Base-by-base conservation (phyloP, 1,284 basidiomycete species). In the Cystobasidium sp. region DNA sequence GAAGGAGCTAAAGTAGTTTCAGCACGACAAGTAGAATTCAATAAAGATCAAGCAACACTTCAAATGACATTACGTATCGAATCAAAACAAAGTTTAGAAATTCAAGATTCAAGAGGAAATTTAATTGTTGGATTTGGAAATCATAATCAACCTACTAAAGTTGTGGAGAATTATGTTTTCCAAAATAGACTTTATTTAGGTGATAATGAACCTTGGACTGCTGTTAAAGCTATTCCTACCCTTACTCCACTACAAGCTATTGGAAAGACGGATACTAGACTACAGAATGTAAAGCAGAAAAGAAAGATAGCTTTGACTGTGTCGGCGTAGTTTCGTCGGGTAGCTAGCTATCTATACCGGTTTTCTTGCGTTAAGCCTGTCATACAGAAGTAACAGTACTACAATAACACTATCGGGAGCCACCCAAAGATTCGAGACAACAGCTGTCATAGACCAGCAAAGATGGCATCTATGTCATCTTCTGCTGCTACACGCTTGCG, bases 391-490 rank as follows among this genome's bases (percentile, higher is more conserved):
- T 31, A 31, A 5, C 5, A 31, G 31, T 31, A 31, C 31, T 2
- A 31, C 31, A 31, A 31, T 5, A 31, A 31, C 31, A 31, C 5
- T 31, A 31, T 5, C 5, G 31, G 31, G 31, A 31, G 31, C 31
- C 31, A 31, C 31, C 31, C 2, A 31, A 1, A 31, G 31, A 31
- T 5, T 1, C 5, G 31, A 31, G 31, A 1, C 2, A 31, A 31
- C 31, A 6, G n/a, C 20, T 8, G 9, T 22, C 58, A 73, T 20
- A 73, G 43, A 9, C 52, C 62, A 8, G 47, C 70, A 61, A 73
- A 73, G 16, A 73, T 73, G 7, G 62, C 70, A 58, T 73, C 70
- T 24, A 73, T 73, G 24, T 73, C 70, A 43, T 73, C 70, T 44
- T 55, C 18, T 6, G 69, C 55, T 62, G 55, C 68, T 8, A 24